A percentile compares a stretch with the other conserved stretches of the same genome.
phyloP scores from a whole-genome alignment of 1,284 basidiomycete species.

The Moesziomyces aphidis region DNA sequence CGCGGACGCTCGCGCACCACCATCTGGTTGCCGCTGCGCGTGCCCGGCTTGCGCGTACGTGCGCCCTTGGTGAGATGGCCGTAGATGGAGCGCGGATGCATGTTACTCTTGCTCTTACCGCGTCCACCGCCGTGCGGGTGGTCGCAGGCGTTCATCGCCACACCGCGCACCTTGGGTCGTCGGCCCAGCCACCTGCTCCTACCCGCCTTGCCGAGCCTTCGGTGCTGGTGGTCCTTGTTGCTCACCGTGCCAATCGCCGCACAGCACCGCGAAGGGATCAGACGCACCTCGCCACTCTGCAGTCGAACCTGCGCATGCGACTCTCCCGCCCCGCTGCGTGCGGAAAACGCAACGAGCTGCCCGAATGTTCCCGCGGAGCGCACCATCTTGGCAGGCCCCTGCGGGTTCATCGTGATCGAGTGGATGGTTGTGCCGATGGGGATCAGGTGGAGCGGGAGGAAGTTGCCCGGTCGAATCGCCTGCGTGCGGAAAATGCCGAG shows the following conservation, averaged over 20 bases:
- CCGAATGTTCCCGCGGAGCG: slow-evolving; percentile 90
- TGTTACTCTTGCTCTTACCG: slow-evolving; percentile 94
- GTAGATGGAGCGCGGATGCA: slow-evolving; percentile 75
- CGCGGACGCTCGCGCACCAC: slow-evolving; percentile 88
- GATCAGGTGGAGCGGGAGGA: slow-evolving; percentile 89
- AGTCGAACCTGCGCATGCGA: slow-evolving; percentile 84
- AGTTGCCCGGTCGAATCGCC: slow-evolving; percentile 91
- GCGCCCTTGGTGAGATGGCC: slow-evolving; percentile 92
- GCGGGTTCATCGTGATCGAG: slow-evolving; percentile 81
- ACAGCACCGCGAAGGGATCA: slow-evolving; percentile 82
- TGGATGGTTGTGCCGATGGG: slow-evolving; percentile 92
- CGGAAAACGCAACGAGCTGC: slow-evolving; percentile 72
- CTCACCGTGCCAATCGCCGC: slow-evolving; percentile 93
- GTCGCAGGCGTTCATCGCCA: slow-evolving; percentile 97
- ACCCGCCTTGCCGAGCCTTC: slow-evolving; percentile 90
- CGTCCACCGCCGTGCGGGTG: slow-evolving; percentile 98
- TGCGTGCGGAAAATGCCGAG: slow-evolving; percentile 85
- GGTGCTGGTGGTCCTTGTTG: slow-evolving; percentile 89
- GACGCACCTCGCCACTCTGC: slow-evolving; percentile 91
- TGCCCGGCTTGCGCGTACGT: slow-evolving; percentile 88
- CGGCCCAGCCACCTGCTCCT: slow-evolving; percentile 87
- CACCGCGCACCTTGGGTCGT: slow-evolving; percentile 89
- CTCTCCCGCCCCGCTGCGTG: slow-evolving; percentile 66
- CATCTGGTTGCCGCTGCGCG: slow-evolving; percentile 89
- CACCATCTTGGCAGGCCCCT: slow-evolving; percentile 84